Evolutionary conservation across 2,329 filamentous ascomycete species (phyloP), one percentile per base, ranked within the genome.

Genomic region (Chaetomium olivaceum): DNA sequence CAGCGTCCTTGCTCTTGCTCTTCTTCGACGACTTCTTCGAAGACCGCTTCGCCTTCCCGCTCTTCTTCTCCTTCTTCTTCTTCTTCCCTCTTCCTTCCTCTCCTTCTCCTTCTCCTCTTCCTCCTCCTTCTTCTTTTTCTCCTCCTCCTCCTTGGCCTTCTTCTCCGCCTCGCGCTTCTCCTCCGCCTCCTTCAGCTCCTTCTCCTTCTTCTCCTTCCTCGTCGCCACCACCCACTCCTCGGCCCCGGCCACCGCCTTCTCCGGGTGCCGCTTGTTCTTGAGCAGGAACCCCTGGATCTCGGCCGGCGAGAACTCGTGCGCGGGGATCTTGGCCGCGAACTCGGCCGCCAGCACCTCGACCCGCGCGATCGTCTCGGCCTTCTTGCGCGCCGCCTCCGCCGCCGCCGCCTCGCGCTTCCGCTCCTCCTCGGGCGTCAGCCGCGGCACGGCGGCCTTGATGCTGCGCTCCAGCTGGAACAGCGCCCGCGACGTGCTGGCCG

Each of bases 271-370:
- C 78, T 88, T 88, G 71, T 87, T 76, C 71, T 81, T 81, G 67
- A 88, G 77, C 58, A 88, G 77, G 63, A 82, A 82, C 5, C 86
- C 86, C 73, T 88, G 86, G 5, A 88, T 80, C 75, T 88, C 85
- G 6, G 86, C 86, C 0, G 85, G 86, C 61, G 82, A 85, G 72
- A 88, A 88, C 72, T 86, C 81, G 52, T 80, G 76, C 31, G 79
- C 77, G 0, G 86, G 86, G n/a, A 88, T 78, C 72, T 77, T 78
- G 9, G 76, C 71, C 0, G 82, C 79, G 65, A 88, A 88, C 60
- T 79, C 70, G 14, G 73, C 62, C 1, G 85, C 82, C n/a, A 86
- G 76, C 3, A 68, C 69, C 19, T 79, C 75, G n/a, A 87, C 74
- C n/a, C 71, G 73, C 25, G 79, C 76, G 4, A 78, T 74, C 14